Percentiles rank a stretch among this genome's conserved stretches.
These are phyloP conservation scores for Penicillium sp. DNA, from an alignment of 2,329 filamentous ascomycete genomes.

Conservation along the genomic window DNA sequence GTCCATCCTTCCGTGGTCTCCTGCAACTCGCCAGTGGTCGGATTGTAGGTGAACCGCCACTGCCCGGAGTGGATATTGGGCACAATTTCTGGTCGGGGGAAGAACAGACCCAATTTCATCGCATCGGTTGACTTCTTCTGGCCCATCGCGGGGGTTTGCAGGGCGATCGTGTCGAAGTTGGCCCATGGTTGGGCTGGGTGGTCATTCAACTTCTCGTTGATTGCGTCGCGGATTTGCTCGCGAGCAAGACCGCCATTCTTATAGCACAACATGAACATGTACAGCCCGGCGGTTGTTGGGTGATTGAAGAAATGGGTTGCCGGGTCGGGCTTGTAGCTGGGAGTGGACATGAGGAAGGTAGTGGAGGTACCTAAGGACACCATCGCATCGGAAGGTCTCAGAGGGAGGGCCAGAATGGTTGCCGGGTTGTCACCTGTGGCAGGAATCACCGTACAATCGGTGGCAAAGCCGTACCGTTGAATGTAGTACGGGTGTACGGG, in stretches of 20 bases:
- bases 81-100: slow-evolving; percentile 90
- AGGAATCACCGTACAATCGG: slow-evolving; percentile 69
- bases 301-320: slow-evolving; percentile 98
- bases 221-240: slow-evolving; percentile 76
- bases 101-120: slow-evolving; percentile 90
- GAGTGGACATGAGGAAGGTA: slow-evolving; percentile 95
- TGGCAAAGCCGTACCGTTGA: slow-evolving; percentile 67
- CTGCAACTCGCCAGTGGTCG: slow-evolving; percentile 46
- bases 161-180: slow-evolving; percentile 68
- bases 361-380: slow-evolving; percentile 92
- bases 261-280: slow-evolving; percentile 99
- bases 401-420: slow-evolving; percentile 84
- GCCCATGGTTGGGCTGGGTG: slow-evolving; percentile 60
- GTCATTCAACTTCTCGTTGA: slow-evolving; percentile 52
- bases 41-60: slow-evolving; percentile 68
- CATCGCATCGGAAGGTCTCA: slow-evolving; percentile 84
- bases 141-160: slow-evolving; percentile 63
- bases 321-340: slow-evolving; percentile 81
- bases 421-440: slow-evolving; percentile 96
- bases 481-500: slow-evolving; percentile 72
- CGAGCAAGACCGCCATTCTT: slow-evolving; percentile 94
- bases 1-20: slow-evolving; percentile 52
- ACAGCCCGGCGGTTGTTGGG: slow-evolving; percentile 79
- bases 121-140: slow-evolving; percentile 49
- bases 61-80: slow-evolving; percentile 81